These are phyloP conservation scores for Fraxinus paxiana DNA, from an alignment of 305 asterid genomes.

Conservation along the genomic window DNA sequence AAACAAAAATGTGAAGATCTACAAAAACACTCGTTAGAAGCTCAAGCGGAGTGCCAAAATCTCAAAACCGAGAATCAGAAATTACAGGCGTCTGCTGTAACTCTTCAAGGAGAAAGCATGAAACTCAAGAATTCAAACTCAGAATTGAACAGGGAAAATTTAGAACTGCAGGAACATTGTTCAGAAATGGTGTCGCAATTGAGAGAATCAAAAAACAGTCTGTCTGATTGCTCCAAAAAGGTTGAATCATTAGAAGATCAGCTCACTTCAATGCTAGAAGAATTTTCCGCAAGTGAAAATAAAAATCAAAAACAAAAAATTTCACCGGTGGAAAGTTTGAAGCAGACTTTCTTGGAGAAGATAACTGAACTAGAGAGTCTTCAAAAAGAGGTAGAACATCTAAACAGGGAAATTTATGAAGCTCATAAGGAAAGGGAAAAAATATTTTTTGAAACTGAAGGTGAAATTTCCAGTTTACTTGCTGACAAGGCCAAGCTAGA, in stretches of 20 bases:
- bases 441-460: slow-evolving; percentile 33
- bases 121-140: slow-evolving; percentile 35
- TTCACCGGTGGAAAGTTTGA: slow-evolving; percentile 27
- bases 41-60: slow-evolving; percentile 46
- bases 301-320: slow-evolving; percentile 38
- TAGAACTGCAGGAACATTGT: slow-evolving; percentile 38
- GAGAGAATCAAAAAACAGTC: slow-evolving; percentile 33
- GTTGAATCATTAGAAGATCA: slow-evolving; percentile 47
- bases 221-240: slow-evolving; percentile 41
- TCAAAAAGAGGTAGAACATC: slow-evolving; percentile 34
- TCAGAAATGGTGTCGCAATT: slow-evolving; percentile 41
- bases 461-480: slow-evolving; percentile 38
- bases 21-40: slow-evolving; percentile 33
- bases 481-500: slow-evolving; percentile 46
- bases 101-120: slow-evolving; percentile 31
- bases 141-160: slow-evolving; percentile 43
- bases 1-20: slow-evolving; percentile 35
- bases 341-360: slow-evolving; percentile 32
- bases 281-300: slow-evolving; percentile 43
- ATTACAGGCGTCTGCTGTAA: slow-evolving; percentile 32
- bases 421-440: slow-evolving; percentile 39
- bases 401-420: slow-evolving; percentile 33
- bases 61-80: slow-evolving; percentile 44
- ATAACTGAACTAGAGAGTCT: slow-evolving; percentile 36
- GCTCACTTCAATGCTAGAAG: slow-evolving; percentile 37